These are phyloP conservation scores for Endotrypanum monterogeii DNA, from an alignment of 208 protist species.

Conservation along the genomic window DNA sequence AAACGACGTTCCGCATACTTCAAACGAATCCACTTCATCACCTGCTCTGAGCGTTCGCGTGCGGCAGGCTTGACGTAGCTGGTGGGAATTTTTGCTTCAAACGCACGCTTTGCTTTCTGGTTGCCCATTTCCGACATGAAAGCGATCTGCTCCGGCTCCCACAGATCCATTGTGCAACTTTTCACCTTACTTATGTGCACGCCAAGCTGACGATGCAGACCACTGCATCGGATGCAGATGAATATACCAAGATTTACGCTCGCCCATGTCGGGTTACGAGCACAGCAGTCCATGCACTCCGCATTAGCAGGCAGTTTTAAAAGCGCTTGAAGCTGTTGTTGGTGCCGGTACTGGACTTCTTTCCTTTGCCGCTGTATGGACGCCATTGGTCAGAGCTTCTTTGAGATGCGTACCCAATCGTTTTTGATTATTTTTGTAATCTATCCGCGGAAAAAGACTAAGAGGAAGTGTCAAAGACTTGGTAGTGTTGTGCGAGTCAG, in stretches of 20 bases:
- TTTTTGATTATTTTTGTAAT: too few relatives aligned
- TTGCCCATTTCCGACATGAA: constrained; percentile 77
- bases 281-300: constrained; percentile 82
- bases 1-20: constrained; percentile 76
- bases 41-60: constrained; percentile 31
- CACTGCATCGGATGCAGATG: constrained; percentile 88
- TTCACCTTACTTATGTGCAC: constrained; percentile 90
- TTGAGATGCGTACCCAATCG: not conserved
- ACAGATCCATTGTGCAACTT: constrained; percentile 86
- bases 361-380: constrained; percentile 43
- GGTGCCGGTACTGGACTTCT: constrained; percentile 40
- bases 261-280: constrained; percentile 72
- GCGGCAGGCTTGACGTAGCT: constrained; percentile 46
- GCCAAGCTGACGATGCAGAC: constrained; percentile 91
- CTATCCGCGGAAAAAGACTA: too few relatives aligned
- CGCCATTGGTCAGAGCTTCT: constrained; percentile 27
- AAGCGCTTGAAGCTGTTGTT: constrained; percentile 37
- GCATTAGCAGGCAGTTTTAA: constrained; percentile 54
- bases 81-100: constrained; percentile 53
- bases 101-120: constrained; percentile 34
- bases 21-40: constrained; percentile 68
- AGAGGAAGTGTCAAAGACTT: not conserved
- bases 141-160: constrained; percentile 70
- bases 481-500: too few relatives aligned
- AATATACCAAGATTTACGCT: constrained; percentile 87